Evolutionary conservation across 2,329 filamentous ascomycete genomes (phyloP), one percentile per base, ranked within the genome.

Genomic region (Pseudodiploospora longispora): DNA sequence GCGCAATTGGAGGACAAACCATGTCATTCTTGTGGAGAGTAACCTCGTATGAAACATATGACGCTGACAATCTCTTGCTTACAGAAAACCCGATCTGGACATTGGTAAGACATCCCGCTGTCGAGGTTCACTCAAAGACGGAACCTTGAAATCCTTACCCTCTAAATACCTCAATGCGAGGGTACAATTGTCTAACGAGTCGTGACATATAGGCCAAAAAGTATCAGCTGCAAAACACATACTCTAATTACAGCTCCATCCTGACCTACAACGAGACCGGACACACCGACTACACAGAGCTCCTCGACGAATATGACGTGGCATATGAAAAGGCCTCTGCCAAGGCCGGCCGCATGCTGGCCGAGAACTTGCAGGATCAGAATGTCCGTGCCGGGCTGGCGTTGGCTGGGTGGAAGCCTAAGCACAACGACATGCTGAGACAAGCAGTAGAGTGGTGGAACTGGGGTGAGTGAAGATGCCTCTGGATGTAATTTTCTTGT

Each of bases 41-140:
- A 3, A 19, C 19, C 3, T 19, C 19, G 19, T 19, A 19, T 19
- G 19, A 19, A 19, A 19, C 19, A 19, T 19, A 19, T 19, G 19
- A 19, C 19, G 19, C 19, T 19, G 19, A 19, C 19, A 19, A 19
- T 19, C 4, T 10, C 29, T 33, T 5, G 6, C 19, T 9, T 6
- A n/a, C 10, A 31, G 72, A 79, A 39, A 82, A 85, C 40, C 82
- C 81, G 0, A 74, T 85, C 38, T 83, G 78, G 77, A 73, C 69
- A 0, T 58, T 82, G 27, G 53, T 55, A 46, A 41, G 51, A 34
- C n/a, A 19, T 10, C 10, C 30, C n/a, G 6, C 5, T 32, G 6
- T 27, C 3, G 19, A 19, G 19, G 19, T 19, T 19, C 19, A 19
- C 19, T 19, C 19, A 19, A 19, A 19, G 19, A 19, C 19, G 19